Conservation (phyloP, 2,329 filamentous ascomycete species). For the Aspergillus ruber region DNA sequence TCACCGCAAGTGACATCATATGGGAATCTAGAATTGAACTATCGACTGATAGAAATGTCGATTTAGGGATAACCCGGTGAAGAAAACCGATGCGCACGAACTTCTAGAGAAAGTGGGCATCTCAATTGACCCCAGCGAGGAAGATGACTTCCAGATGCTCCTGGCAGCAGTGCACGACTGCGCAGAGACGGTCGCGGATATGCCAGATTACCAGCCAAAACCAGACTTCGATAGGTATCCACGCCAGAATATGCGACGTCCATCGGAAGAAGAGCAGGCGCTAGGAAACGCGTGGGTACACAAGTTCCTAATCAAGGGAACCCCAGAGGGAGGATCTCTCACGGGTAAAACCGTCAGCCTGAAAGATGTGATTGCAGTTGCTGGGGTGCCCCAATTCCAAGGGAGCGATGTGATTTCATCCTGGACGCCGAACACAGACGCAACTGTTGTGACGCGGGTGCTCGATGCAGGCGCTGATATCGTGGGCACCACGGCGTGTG, state of each 20-base stretch:
- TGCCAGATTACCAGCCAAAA: conserved; percentile 44
- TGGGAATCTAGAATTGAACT: not conserved
- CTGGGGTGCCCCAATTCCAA: conserved; percentile 48
- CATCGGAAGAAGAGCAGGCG: conserved; percentile 36
- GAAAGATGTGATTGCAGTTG: conserved; percentile 52
- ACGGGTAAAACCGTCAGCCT: conserved; percentile 44
- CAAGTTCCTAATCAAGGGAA: conserved; percentile 41
- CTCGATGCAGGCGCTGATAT: conserved; percentile 48
- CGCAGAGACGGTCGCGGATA: conserved; percentile 38
- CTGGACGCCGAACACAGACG: conserved; percentile 49
- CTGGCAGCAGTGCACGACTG: conserved; percentile 49
- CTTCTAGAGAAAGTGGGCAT: conserved; percentile 34
- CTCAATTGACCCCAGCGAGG: conserved; percentile 30
- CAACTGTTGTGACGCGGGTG: conserved; percentile 47
- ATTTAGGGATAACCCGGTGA: conserved; percentile 34
- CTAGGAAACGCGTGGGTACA: conserved; percentile 49
- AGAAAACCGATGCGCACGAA: conserved; percentile 33
- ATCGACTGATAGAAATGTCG: not conserved
- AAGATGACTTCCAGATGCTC: conserved; percentile 42
- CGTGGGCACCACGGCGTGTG: conserved; percentile 47
- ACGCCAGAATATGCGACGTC: conserved; percentile 39
- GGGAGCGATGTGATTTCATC: conserved; percentile 46
- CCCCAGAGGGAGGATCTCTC: conserved; percentile 20
- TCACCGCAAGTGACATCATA: conserved; percentile 13
- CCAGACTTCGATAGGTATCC: conserved; percentile 41